Evolutionary conservation across 2,329 filamentous ascomycete species (phyloP), one percentile per base, ranked within the genome.

Genomic region (Penicillium sp.): DNA sequence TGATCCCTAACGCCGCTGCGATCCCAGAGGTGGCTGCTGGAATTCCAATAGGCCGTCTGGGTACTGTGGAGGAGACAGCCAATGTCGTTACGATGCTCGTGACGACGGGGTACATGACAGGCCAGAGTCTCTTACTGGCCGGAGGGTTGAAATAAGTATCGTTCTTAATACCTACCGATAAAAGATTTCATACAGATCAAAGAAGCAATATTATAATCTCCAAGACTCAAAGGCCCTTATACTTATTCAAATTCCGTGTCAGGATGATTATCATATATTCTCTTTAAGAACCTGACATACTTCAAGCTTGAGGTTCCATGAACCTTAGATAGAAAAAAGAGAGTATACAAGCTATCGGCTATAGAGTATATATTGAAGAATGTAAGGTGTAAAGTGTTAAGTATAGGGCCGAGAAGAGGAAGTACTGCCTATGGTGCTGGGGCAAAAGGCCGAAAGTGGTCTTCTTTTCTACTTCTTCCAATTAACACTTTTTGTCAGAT

Each of bases 11-110:
- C 58, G 81, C 81, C 41, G 79, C 83, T 59, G 80, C 81, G 21
- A 83, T 82, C 51, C 80, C 84, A 0, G 85, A 85, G 0, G 82
- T 86, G 61, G 82, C 84, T 24, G 81, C 77, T 61, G 82, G 82
- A 27, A 87, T 87, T 44, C 85, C 85, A 0, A 77, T 87, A 2
- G 82, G 83, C 2, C 75, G 85, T 44, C 69, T 86, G 35, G 85
- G 85, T 0, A 80, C 78, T 22, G 82, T 84, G 2, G 77, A 84
- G 50, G 85, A 88, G 70, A 83, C 82, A 51, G 84, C 84, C 2
- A 85, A 85, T 66, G 79, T 83, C 29, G 84, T 88, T 7, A 80
- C 79, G 3, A 86, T 86, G 84, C 72, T 85, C 47, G 82, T 79
- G 59, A 79, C 75, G 65, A 87, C 84, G n/a, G 84, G 85, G 0